Evolutionary conservation across 2,329 filamentous ascomycete species (phyloP), one percentile per base, ranked within the genome.

Genomic region (Chaetomium sp.): DNA sequence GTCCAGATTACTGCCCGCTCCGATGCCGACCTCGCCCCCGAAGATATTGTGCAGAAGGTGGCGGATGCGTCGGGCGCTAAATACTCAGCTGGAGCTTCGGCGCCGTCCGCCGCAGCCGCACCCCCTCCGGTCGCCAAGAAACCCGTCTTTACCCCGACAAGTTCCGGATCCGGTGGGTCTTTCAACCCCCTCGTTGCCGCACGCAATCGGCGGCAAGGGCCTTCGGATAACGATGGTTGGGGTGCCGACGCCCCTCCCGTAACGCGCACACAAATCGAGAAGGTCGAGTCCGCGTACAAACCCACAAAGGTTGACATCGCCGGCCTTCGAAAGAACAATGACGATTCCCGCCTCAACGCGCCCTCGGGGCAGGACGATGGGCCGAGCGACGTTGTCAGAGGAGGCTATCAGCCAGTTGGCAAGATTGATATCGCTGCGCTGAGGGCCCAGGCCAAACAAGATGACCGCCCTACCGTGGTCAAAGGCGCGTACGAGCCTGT

Each of bases 371-470:
- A 69, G 40, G 72, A 80, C 47, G 76, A 81, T 48, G 70, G 72
- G 37, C 63, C 71, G 38, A 62, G 67, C 32, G 87, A 91, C 67
- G 81, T 96, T 19, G 84, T 97, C 51, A 88, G 75, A 67, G 94
- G 94, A 45, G 87, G 81, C 12, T 99, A 99, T 71, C 90, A 96
- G 70, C 94, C 94, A 19, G 77, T 99, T 64, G 94, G 94, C 55
- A 97, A 96, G 74, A 88, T 99, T n/a, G 91, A 99, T 67, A 97
- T 99, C 72, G 88, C 87, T 32, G 91, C 90, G 40, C 87, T 99
- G 63, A 84, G 94, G 60, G 85, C 78, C 69, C 89, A 80, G 76
- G 91, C 73, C 67, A 85, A 78, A 76, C 79, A 79, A 46, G 90
- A 96, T 66, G 88, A 96, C 63, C 80, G 91, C 54, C 94, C 94